Evolutionary conservation across 2,329 filamentous ascomycete species (phyloP), one percentile per base, ranked within the genome.

Genomic region (Anisogramma anomala): DNA sequence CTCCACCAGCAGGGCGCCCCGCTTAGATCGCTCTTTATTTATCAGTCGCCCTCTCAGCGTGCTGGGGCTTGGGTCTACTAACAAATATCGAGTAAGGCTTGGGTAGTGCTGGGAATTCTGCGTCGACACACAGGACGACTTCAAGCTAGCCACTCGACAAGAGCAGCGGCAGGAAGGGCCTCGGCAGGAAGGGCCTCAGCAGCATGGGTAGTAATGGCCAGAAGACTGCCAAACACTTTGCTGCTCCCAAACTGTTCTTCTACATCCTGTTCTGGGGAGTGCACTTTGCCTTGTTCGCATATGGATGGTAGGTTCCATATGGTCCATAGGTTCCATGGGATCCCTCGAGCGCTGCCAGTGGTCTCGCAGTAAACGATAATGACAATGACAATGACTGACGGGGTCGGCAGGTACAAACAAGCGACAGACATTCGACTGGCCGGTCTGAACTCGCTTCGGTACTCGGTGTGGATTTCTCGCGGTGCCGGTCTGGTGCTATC

Each of bases 381-480:
- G n/a, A n/a, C 4, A 26, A 13, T 3, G 6, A 14, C 1, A n/a
- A 19, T 25, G 34, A 23, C 55, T 63, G 40, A 61, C 31, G 19
- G 22, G 26, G 11, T 9, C 41, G 13, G 46, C 52, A 94, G 87
- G 86, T 84, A 69, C 55, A 81, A 91, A 54, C 91, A 98, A 68
- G 69, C 62, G 25, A 52, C 58, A 4, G 82, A 94, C 55, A 47
- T 58, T 8, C 75, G 76, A 43, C 69, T 98, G 20, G 80, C 81
- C 4, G 74, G 74, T 31, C 72, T 98, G 34, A 98, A 98, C 62
- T 74, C 66, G 0, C 75, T 98, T 36, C 71, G 72, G 41, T 96
- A 74, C 63, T 96, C 89, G 3, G 91, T 98, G 42, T 98, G 89
- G 89, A 76, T 95, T 45, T 96, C 91, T 20, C 79, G 91, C 70